Conservation (phyloP, 768 basidiomycete species). For the Lenzites betulinus region DNA sequence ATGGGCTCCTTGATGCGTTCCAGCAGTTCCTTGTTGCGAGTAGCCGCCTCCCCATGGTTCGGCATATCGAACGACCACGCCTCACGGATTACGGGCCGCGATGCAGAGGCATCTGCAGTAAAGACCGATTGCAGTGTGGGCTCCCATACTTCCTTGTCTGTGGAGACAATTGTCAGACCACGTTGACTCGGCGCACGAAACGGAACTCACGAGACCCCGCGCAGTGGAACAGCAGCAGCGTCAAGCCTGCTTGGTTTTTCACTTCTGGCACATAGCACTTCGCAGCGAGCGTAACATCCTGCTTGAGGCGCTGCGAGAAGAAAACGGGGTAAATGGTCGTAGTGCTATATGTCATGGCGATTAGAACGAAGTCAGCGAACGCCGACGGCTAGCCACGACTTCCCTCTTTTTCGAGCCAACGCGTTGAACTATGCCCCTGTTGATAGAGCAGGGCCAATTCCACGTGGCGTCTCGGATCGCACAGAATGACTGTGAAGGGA, state of each 20-base stretch:
- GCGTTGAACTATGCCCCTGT: too few species aligned
- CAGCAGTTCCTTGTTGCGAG: neutral
- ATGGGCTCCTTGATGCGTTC: neutral
- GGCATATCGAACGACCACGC: neutral
- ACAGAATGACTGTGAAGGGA: too few species aligned
- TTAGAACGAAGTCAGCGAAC: too few species aligned
- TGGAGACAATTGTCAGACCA: too few species aligned
- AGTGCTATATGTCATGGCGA: neutral
- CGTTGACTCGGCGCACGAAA: neutral
- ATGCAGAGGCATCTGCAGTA: neutral
- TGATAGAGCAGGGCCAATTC: too few species aligned
- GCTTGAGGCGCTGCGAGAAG: neutral
- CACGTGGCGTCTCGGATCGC: too few species aligned
- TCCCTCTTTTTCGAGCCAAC: too few species aligned
- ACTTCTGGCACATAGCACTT: neutral
- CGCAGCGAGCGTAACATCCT: neutral
- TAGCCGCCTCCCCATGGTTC: neutral
- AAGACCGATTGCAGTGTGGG: neutral
- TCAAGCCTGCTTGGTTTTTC: neutral
- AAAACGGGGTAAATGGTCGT: neutral
- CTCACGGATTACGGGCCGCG: neutral
- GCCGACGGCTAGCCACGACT: too few species aligned
- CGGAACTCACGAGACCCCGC: neutral
- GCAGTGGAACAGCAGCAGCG: neutral
- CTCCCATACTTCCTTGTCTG: slow-evolving; percentile 1